Conservation (phyloP, 202 grass and related monocot genomes). For the Schoenoplectus tabernaemontani region DNA sequence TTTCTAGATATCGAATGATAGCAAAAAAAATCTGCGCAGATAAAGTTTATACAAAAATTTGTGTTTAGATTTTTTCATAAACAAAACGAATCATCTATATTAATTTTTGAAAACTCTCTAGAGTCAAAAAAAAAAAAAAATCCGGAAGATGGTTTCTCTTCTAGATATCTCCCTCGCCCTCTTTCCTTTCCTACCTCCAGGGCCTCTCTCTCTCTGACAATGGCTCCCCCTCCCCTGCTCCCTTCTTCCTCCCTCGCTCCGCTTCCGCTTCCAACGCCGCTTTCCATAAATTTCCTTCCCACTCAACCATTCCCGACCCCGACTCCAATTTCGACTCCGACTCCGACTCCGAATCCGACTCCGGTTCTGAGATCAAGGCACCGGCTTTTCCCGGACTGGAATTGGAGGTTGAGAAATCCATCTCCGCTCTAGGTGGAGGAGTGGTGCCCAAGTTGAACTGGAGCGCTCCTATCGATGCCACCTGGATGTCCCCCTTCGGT, state of each 20-base stretch:
- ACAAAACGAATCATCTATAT: too few species aligned
- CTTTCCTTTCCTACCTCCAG: conserved; percentile 78
- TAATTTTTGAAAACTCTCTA: too few species aligned
- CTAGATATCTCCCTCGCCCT: background rate
- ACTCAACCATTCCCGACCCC: conserved; percentile 40
- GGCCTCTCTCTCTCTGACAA: conserved; percentile 24
- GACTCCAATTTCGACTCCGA: conserved; percentile 31
- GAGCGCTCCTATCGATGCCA: conserved; percentile 79
- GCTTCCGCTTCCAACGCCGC: background rate
- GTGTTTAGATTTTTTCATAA: too few species aligned
- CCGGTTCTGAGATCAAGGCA: background rate
- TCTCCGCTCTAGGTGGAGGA: conserved; percentile 49
- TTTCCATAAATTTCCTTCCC: conserved; percentile 34
- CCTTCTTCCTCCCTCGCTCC: conserved; percentile 52
- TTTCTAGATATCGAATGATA: too few species aligned
- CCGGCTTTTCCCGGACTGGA: conserved; percentile 73
- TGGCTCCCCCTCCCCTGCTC: conserved; percentile 8
- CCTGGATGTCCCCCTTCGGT: conserved; percentile 62
- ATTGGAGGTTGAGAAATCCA: conserved; percentile 52
- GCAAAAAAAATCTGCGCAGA: too few species aligned
- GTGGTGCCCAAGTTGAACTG: conserved; percentile 82
- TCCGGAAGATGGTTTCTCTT: too few species aligned
- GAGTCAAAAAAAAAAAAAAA: too few species aligned
- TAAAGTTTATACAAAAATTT: too few species aligned
- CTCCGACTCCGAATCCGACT: conserved; percentile 2